Conservation (phyloP, 2,329 filamentous ascomycete species). For the Ophiobolus disseminans region DNA sequence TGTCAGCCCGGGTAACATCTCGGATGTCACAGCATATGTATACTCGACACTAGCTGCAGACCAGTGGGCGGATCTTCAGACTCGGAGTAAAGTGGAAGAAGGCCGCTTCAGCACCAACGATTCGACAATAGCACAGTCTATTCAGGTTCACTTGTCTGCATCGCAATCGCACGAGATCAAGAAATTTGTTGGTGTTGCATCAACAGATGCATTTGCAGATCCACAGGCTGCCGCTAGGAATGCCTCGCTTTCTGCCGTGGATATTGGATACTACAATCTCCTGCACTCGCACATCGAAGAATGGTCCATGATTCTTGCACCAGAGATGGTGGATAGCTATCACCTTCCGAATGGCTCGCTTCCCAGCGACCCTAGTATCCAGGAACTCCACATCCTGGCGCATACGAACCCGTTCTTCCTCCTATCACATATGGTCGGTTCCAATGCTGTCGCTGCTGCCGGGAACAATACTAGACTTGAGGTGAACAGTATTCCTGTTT, state of each 20-base stretch:
- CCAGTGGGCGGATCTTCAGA: constrained; percentile 51
- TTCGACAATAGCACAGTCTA: constrained; percentile 70
- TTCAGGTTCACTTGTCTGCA: constrained; percentile 60
- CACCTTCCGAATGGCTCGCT: constrained; percentile 63
- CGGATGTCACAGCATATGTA: constrained; percentile 68
- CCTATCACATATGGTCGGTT: constrained; percentile 62
- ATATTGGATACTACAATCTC: constrained; percentile 63
- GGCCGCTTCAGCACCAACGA: constrained; percentile 61
- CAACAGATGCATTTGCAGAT: constrained; percentile 70
- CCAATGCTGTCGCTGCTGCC: constrained; percentile 61
- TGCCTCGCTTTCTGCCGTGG: constrained; percentile 60
- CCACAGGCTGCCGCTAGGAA: constrained; percentile 62
- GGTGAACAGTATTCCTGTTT: constrained; percentile 70
- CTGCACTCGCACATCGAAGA: constrained; percentile 65
- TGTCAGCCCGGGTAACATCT: constrained; percentile 68
- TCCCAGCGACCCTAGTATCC: constrained; percentile 63
- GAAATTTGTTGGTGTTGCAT: constrained; percentile 74
- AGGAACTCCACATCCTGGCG: constrained; percentile 63
- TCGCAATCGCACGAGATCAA: constrained; percentile 63
- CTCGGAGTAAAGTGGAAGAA: constrained; percentile 54
- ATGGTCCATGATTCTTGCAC: constrained; percentile 68
- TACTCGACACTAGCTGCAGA: constrained; percentile 61
- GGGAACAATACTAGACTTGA: constrained; percentile 61
- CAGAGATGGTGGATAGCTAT: constrained; percentile 69
- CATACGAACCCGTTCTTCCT: constrained; percentile 65